Evolutionary conservation across 2,329 filamentous ascomycete genomes (phyloP), one percentile per base, ranked within the genome.

Genomic region (Simplicillium sp.): DNA sequence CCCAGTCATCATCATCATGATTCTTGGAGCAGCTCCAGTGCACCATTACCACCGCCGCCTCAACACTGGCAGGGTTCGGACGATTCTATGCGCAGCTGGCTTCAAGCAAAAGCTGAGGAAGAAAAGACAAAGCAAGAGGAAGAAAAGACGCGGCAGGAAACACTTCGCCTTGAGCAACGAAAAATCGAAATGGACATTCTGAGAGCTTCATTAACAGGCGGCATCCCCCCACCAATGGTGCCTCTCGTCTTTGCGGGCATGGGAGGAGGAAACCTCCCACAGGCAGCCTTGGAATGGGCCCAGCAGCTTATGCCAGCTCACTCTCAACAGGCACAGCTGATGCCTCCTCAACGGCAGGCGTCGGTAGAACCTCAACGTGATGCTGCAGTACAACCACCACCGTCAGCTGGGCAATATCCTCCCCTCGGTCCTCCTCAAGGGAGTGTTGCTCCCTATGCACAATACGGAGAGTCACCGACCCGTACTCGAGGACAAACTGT

Each of bases 221-320:
- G 84, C 11, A 77, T 89, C 38, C 84, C 84, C 9, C 82, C 84
- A 11, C 72, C 80, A 29, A 77, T 88, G 71, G 73, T 88, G 18
- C 84, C 84, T 7, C 65, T 87, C 44, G 78, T 89, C 17, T 87
- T 89, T 59, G 76, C 80, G 11, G 80, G 81, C 34, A 81, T 87
- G 70, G 74, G 74, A 36, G 80, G 80, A 32, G 78, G 77, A 29
- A 66, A 69, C 41, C 59, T 82, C 20, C 68, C 80, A 15, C 77
- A 75, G 47, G 68, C 73, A 28, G 74, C 76, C 3, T 50, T 84
- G 40, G 82, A 87, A 54, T 81, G 74, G 73, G 74, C 77, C 11
- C 82, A 86, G 54, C 80, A 84, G 52, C 78, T 75, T 52, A 70
- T 82, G 56, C 65, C 68, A 41, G 63, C 62, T 42, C 5, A 5